Evolutionary conservation across 441 rosid species (phyloP).

Genomic region (Biscutella auriculata): DNA sequence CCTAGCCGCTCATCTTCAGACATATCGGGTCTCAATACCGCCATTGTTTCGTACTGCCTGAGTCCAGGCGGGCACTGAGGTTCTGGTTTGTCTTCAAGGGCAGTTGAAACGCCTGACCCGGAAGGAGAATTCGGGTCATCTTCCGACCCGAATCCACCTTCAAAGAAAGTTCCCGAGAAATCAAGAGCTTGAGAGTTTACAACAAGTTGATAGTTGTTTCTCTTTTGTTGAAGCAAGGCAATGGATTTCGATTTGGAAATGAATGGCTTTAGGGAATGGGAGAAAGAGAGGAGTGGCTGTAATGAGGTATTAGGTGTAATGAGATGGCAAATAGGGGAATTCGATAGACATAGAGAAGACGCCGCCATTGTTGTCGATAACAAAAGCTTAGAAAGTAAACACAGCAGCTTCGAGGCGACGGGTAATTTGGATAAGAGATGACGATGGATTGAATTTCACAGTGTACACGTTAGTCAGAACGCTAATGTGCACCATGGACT

Average conservation of each 20-base stretch:
- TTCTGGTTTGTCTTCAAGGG: conserved; percentile 62
- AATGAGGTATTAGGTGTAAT: conserved; percentile 22
- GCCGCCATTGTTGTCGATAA: conserved; percentile 31
- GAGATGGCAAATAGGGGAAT: conserved; percentile 27
- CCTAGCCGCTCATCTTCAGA: conserved; percentile 77
- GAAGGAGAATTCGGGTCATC: conserved; percentile 47
- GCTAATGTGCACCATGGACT: conserved; percentile 1
- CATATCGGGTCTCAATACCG: conserved; percentile 77
- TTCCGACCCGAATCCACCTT: conserved; percentile 58
- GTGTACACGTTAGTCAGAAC: conserved; percentile 9
- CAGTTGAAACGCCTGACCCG: conserved; percentile 34
- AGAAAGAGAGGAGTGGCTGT: conserved; percentile 31
- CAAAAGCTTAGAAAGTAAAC: conserved; percentile 4
- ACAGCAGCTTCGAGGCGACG: neutral
- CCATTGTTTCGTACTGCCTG: conserved; percentile 70
- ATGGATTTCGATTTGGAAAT: conserved; percentile 18
- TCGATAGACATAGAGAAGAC: conserved; percentile 26
- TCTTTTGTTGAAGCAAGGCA: conserved; percentile 13
- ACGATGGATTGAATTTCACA: neutral
- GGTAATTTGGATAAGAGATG: conserved; percentile 12
- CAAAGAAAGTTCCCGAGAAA: conserved; percentile 67
- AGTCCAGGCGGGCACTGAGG: conserved; percentile 85
- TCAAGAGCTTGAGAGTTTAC: conserved; percentile 56
- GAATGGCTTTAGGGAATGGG: conserved; percentile 30
- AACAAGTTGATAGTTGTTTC: neutral